Percentiles rank a stretch among this genome's conserved stretches.
Evolutionary conservation across 202 grass and related monocot genomes (phyloP).

Genomic region (Bolboschoenoplectus hybrid): DNA sequence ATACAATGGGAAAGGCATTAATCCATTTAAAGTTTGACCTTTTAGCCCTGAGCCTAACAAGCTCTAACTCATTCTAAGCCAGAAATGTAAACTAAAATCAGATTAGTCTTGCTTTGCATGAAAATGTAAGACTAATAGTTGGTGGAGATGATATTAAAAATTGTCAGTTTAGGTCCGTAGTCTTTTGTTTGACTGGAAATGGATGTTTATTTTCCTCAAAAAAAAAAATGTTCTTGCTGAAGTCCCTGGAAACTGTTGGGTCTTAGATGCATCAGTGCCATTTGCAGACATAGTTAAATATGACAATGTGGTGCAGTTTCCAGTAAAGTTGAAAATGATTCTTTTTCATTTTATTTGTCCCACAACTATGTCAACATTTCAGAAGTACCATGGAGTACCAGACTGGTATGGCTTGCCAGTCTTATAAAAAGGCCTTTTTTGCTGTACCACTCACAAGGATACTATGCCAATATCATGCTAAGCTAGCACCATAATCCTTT

Average conservation of each 20-base stretch:
- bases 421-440: neutral
- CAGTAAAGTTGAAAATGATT: neutral
- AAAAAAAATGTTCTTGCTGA: neutral
- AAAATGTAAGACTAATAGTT: neutral
- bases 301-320: neutral
- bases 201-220: neutral
- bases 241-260: neutral
- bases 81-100: conserved; percentile 8
- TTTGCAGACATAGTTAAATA: neutral
- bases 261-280: neutral
- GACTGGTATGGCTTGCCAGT: neutral
- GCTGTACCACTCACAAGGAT: neutral
- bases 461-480: neutral
- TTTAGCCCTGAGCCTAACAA: neutral
- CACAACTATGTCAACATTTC: conserved; percentile 4
- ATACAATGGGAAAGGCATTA: neutral
- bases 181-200: conserved; percentile 6
- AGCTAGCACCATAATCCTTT: neutral
- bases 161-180: neutral
- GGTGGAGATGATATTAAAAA: neutral
- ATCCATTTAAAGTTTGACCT: neutral
- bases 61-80: neutral
- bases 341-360: neutral
- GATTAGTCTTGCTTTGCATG: neutral
- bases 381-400: neutral